phyloP scores from a whole-genome alignment of 1,284 basidiomycete species.

The Cryptococcus hybrid region DNA sequence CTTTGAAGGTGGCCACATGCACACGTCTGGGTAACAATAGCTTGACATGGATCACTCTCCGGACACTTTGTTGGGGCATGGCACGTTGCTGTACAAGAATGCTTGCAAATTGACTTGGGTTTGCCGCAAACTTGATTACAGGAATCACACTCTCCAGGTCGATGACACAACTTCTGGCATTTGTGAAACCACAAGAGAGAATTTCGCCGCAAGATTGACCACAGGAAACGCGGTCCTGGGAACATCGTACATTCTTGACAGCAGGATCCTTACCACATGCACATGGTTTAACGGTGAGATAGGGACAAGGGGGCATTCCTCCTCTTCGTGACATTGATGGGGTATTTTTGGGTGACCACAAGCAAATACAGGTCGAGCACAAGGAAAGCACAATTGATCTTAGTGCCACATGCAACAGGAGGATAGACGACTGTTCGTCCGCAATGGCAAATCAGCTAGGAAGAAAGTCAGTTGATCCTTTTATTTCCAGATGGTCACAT shows the following conservation, averaged over 20 bases:
- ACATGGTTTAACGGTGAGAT: slow-evolving; percentile 72
- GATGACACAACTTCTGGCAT: slow-evolving; percentile 76
- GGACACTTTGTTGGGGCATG: slow-evolving; percentile 82
- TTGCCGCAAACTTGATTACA: slow-evolving; percentile 79
- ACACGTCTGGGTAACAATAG: slow-evolving; percentile 63
- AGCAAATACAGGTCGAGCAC: slow-evolving; percentile 63
- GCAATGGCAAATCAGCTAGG: slow-evolving; percentile 72
- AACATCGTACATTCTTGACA: slow-evolving; percentile 61
- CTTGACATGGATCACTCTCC: slow-evolving; percentile 71
- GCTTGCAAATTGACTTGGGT: slow-evolving; percentile 70
- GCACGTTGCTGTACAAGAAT: slow-evolving; percentile 72
- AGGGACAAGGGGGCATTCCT: slow-evolving; percentile 75
- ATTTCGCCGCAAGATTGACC: slow-evolving; percentile 74
- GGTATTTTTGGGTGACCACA: slow-evolving; percentile 77
- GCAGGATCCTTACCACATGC: slow-evolving; percentile 78
- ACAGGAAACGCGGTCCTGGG: slow-evolving; percentile 73
- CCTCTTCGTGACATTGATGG: slow-evolving; percentile 74
- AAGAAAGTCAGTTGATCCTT: slow-evolving; percentile 2
- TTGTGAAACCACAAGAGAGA: slow-evolving; percentile 74
- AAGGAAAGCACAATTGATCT: slow-evolving; percentile 75
- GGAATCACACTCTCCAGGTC: slow-evolving; percentile 65
- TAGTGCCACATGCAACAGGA: slow-evolving; percentile 64
- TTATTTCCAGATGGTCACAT: slow-evolving; percentile 20
- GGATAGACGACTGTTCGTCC: slow-evolving; percentile 68
- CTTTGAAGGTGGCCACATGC: slow-evolving; percentile 76